Evolutionary conservation across 2,329 filamentous ascomycete genomes (phyloP), one percentile per base, ranked within the genome.

Genomic region (Fonsecaea erecta): DNA sequence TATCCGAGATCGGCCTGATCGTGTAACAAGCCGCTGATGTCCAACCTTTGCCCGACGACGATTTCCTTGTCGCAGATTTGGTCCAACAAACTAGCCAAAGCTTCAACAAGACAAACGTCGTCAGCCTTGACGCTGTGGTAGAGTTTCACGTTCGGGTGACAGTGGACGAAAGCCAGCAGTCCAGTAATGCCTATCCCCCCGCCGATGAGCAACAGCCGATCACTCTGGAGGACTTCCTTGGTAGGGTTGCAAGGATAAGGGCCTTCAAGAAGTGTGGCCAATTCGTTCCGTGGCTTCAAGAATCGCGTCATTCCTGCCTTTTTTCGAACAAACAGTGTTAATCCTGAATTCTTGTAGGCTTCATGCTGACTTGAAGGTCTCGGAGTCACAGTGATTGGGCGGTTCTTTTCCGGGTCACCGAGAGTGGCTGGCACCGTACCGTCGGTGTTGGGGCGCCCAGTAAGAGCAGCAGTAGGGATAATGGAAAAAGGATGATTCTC

Each of bases 131-230:
- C 48, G 48, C 62, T 61, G 8, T 34, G 32, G 14, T 21, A 54
- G 21, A 55, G 37, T 26, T 64, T 64, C 14, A 68, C 60, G 18
- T 65, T 81, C n/a, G 65, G 57, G 61, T 79, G 78, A 51, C 56
- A 56, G 8, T 58, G 51, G 2, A 77, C 51, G 54, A 74, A 77
- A 1, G 78, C 75, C 0, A 83, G 63, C 16, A 81, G 54, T 3
- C 74, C 79, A 0, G 82, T 83, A 68, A 84, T 80, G 56, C 82
- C 81, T 35, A 84, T 80, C 8, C 81, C 82, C 18, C 82, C 82
- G 1, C 73, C 78, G 37, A 84, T 77, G 48, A 80, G 75, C 8
- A 84, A 64, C 0, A 83, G 62, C 0, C 75, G 69, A 63, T 80
- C 77, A 56, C 74, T 76, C 1, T 52, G 65, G 1, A 76, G 71